Evolutionary conservation across 208 protist species (phyloP).

Genomic region (Leishmania amazonensis): DNA sequence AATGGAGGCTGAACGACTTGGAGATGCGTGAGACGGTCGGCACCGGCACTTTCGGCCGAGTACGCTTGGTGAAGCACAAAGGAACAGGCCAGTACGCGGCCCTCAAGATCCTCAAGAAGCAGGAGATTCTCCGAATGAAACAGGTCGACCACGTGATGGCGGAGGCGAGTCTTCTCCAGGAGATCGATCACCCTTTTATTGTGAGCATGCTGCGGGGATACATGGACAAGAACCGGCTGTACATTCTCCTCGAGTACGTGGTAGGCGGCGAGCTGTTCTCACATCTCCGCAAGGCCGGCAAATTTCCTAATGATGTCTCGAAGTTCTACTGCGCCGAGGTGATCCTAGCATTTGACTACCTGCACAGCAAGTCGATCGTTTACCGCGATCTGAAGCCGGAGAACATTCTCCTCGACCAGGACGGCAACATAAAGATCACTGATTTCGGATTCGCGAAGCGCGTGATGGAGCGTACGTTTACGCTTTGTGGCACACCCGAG

Average conservation of each 20-base stretch:
- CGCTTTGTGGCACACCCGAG: constrained; percentile 84
- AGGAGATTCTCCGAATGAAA: constrained; percentile 91
- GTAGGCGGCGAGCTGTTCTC: constrained; percentile 93
- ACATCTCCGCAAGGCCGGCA: constrained; percentile 89
- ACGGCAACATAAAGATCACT: constrained; percentile 90
- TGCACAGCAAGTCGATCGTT: constrained; percentile 83
- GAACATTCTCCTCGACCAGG: constrained; percentile 80
- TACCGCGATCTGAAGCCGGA: constrained; percentile 92
- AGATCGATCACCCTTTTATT: constrained; percentile 95
- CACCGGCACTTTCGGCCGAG: constrained; percentile 95
- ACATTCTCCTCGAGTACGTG: constrained; percentile 95
- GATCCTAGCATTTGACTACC: constrained; percentile 82
- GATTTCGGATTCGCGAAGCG: constrained; percentile 92
- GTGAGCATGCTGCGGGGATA: constrained; percentile 96
- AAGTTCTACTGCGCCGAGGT: constrained; percentile 95
- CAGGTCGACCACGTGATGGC: constrained; percentile 92
- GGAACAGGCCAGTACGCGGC: constrained; percentile 80
- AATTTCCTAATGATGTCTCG: constrained; percentile 92
- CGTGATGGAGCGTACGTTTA: constrained; percentile 81
- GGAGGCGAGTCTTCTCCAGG: constrained; percentile 94
- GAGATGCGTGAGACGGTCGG: constrained; percentile 91
- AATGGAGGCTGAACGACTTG: constrained; percentile 90
- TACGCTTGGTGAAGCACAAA: constrained; percentile 92
- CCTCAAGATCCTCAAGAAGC: constrained; percentile 92
- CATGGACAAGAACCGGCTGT: constrained; percentile 94